A percentile compares a stretch with the other conserved stretches of the same genome.
Conservation (phyloP, 129 eudicot species). For the Lonicera japonica region DNA sequence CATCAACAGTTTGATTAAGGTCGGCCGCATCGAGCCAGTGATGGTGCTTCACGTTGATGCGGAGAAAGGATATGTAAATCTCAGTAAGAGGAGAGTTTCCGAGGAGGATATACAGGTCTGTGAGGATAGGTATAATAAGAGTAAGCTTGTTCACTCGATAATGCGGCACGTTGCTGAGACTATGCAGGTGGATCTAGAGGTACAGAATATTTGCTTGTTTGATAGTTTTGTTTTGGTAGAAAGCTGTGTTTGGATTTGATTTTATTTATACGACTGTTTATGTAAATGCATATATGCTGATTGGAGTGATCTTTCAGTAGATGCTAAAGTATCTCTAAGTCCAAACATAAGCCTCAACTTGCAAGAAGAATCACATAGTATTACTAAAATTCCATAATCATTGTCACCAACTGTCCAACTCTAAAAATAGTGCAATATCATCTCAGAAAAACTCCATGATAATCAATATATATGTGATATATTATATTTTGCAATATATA, state of each 20-base stretch:
- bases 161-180: constrained; percentile 97
- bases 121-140: constrained; percentile 89
- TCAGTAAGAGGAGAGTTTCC: constrained; percentile 81
- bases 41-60: constrained; percentile 88
- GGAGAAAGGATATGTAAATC: constrained; percentile 88
- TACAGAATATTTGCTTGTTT: constrained; percentile 3
- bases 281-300: too few species aligned
- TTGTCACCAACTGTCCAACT: too few species aligned
- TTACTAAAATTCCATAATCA: too few species aligned
- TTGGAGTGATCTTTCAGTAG: too few species aligned
- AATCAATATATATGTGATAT: too few species aligned
- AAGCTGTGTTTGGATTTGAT: neutral
- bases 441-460: too few species aligned
- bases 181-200: constrained; percentile 70
- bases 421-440: too few species aligned
- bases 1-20: constrained; percentile 75
- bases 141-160: constrained; percentile 89
- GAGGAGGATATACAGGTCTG: constrained; percentile 86
- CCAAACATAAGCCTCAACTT: too few species aligned
- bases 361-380: too few species aligned
- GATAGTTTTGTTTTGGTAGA: neutral
- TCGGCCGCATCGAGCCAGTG: constrained; percentile 91
- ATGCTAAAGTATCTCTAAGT: too few species aligned
- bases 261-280: too few species aligned
- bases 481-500: too few species aligned